These are phyloP conservation scores for Phoma sp. DNA, from an alignment of 2,329 filamentous ascomycete genomes.

Conservation along the genomic window DNA sequence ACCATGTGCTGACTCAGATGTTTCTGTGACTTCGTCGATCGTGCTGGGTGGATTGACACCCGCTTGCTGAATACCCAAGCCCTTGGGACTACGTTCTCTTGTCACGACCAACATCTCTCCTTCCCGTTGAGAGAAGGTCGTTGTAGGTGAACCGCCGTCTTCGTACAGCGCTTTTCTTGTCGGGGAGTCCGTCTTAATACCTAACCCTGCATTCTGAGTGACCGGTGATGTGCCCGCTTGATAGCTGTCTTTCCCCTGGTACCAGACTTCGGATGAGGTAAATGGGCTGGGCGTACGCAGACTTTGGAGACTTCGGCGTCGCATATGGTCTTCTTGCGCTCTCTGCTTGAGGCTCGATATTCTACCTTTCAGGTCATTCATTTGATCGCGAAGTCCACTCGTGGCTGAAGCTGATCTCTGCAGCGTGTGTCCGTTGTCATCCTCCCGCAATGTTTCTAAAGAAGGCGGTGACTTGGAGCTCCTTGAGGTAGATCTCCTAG, in stretches of 20 bases:
- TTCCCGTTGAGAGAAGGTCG: slow-evolving; percentile 25
- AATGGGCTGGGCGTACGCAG: slow-evolving; percentile 79
- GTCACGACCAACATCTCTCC: slow-evolving; percentile 23
- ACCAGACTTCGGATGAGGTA: slow-evolving; percentile 71
- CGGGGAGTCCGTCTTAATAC: slow-evolving; percentile 36
- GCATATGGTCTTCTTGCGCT: slow-evolving; percentile 78
- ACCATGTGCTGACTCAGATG: slow-evolving; percentile 27
- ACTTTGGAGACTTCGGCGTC: slow-evolving; percentile 77
- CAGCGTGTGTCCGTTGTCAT: slow-evolving; percentile 48
- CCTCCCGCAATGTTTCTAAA: slow-evolving; percentile 53
- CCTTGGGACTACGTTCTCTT: slow-evolving; percentile 10
- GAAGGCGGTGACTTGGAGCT: slow-evolving; percentile 44
- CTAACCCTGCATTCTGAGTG: slow-evolving; percentile 38
- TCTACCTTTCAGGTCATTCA: slow-evolving; percentile 83
- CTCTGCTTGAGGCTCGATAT: slow-evolving; percentile 81
- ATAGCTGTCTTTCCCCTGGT: slow-evolving; percentile 48
- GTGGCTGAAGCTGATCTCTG: slow-evolving; percentile 74
- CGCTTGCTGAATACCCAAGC: slow-evolving; percentile 27
- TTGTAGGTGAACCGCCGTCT: slow-evolving; percentile 19
- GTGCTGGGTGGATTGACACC: slow-evolving; percentile 29
- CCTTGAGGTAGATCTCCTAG: slow-evolving; percentile 48
- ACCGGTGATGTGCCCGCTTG: slow-evolving; percentile 32
- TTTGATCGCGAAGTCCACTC: slow-evolving; percentile 78
- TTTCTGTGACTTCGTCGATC: slow-evolving; percentile 33
- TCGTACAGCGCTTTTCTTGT: slow-evolving; percentile 32